Evolutionary conservation across 2,329 filamentous ascomycete genomes (phyloP).

Genomic region (Colletotrichum sidae): DNA sequence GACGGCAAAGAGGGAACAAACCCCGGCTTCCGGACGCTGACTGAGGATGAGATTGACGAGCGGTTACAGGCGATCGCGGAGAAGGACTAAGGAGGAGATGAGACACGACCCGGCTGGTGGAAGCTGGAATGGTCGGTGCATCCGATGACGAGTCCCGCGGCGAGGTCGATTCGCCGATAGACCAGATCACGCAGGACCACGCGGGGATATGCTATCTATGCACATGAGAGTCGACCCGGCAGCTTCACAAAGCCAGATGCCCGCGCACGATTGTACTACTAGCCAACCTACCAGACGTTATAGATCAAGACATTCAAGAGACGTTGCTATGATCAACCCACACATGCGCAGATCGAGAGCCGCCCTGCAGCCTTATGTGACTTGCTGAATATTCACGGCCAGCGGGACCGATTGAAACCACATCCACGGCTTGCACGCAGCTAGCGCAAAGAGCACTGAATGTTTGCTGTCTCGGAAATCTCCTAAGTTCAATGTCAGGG

Average conservation of each 20-base stretch:
- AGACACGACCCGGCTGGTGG: conserved; percentile 20
- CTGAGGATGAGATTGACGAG: conserved; percentile 98
- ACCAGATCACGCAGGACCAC: conserved; percentile 19
- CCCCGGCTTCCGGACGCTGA: conserved; percentile 85
- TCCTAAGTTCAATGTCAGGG: conserved; percentile 1
- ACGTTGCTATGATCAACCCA: conserved; percentile 29
- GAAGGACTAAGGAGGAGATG: conserved; percentile 80
- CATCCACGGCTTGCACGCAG: conserved; percentile 15
- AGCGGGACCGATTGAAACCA: conserved; percentile 11
- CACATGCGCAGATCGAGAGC: conserved; percentile 1
- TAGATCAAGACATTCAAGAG: conserved; percentile 43
- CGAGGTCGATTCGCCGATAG: conserved; percentile 24
- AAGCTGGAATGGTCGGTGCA: conserved; percentile 28
- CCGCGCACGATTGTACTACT: conserved; percentile 38
- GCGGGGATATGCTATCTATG: conserved; percentile 12
- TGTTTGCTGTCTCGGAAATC: conserved; percentile 7
- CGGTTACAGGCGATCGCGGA: conserved; percentile 97
- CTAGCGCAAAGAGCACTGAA: conserved; percentile 21
- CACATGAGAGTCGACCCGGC: conserved; percentile 25
- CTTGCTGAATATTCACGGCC: conserved; percentile 37
- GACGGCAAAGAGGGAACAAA: conserved; percentile 88
- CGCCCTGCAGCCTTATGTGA: conserved; percentile 27
- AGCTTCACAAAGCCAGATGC: conserved; percentile 24
- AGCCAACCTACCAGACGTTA: conserved; percentile 39
- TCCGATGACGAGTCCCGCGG: conserved; percentile 22